phyloP scores from a whole-genome alignment of 352 stramenopile species.

The Pythium dissimile region DNA sequence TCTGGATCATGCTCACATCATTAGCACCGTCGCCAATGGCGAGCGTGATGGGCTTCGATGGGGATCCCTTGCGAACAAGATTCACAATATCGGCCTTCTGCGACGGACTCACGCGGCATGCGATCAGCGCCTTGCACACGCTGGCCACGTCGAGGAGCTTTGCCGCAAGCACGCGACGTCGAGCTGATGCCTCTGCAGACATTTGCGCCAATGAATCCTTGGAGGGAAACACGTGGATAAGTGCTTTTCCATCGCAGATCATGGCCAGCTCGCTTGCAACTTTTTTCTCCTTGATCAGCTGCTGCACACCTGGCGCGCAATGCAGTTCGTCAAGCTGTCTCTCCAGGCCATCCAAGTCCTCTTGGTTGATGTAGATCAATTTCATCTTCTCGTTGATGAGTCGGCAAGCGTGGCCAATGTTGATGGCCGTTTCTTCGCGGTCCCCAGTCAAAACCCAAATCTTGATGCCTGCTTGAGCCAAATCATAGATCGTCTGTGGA shows the following conservation, averaged over 20 bases:
- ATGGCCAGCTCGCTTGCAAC: constrained; percentile 55
- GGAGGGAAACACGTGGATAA: constrained; percentile 64
- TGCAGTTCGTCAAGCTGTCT: constrained; percentile 47
- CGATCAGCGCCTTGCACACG: constrained; percentile 76
- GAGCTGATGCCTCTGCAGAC: constrained; percentile 21
- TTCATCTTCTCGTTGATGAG: constrained; percentile 71
- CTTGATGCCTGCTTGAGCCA: constrained; percentile 95
- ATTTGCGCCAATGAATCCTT: constrained; percentile 44
- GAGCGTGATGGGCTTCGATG: constrained; percentile 81
- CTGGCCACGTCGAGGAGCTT: constrained; percentile 53
- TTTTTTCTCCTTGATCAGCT: constrained; percentile 28
- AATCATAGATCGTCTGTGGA: constrained; percentile 89
- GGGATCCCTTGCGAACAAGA: constrained; percentile 46
- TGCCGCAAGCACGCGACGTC: constrained; percentile 29
- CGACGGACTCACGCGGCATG: constrained; percentile 76
- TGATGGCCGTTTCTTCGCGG: constrained; percentile 97
- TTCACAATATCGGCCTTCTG: constrained; percentile 82
- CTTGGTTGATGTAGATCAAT: constrained; percentile 59
- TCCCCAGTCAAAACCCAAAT: constrained; percentile 98
- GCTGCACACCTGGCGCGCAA: constrained; percentile 35
- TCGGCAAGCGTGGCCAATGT: constrained; percentile 92
- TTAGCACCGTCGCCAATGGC: constrained; percentile 98
- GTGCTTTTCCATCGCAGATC: constrained; percentile 61
- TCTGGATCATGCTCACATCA: constrained; percentile 99
- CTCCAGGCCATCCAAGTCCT: constrained; percentile 35